A percentile compares a stretch with the other conserved stretches of the same genome.
Evolutionary conservation across 2,329 filamentous ascomycete genomes (phyloP).

Genomic region (Hypoxylon sp.): DNA sequence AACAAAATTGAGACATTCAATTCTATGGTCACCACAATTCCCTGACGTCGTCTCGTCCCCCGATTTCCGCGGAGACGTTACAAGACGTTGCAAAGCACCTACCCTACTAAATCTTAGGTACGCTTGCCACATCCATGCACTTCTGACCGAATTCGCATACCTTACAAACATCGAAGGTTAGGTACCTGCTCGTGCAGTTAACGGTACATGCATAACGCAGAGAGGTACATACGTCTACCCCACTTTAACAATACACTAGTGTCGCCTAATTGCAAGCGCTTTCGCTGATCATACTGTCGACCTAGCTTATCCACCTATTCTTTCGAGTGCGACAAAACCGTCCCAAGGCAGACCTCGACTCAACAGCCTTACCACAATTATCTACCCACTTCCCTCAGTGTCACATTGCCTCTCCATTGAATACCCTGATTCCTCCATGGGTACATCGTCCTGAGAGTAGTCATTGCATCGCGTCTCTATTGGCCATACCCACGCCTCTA

Average conservation of each 20-base stretch:
- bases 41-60: not conserved
- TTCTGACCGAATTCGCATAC: conserved; percentile 1
- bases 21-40: not conserved
- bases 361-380: conserved; percentile 31
- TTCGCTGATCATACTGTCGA: conserved; percentile 26
- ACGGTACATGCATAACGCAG: not conserved
- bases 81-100: not conserved
- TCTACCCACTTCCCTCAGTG: conserved; percentile 25
- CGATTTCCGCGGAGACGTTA: not conserved
- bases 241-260: conserved; percentile 27
- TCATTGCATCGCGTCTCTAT: conserved; percentile 19
- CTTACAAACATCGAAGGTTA: not conserved
- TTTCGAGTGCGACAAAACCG: conserved; percentile 34
- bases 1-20: not conserved
- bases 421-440: conserved; percentile 24
- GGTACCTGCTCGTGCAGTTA: conserved; percentile 4
- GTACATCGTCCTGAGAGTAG: conserved; percentile 8
- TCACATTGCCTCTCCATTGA: conserved; percentile 29
- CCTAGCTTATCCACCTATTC: conserved; percentile 10
- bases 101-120: not conserved
- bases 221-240: conserved; percentile 7
- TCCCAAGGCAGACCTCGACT: conserved; percentile 37
- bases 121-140: not conserved
- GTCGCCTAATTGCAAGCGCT: conserved; percentile 23
- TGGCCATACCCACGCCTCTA: conserved; percentile 7